Base-by-base conservation (phyloP, 768 basidiomycete genomes). In the Russula sp. region DNA sequence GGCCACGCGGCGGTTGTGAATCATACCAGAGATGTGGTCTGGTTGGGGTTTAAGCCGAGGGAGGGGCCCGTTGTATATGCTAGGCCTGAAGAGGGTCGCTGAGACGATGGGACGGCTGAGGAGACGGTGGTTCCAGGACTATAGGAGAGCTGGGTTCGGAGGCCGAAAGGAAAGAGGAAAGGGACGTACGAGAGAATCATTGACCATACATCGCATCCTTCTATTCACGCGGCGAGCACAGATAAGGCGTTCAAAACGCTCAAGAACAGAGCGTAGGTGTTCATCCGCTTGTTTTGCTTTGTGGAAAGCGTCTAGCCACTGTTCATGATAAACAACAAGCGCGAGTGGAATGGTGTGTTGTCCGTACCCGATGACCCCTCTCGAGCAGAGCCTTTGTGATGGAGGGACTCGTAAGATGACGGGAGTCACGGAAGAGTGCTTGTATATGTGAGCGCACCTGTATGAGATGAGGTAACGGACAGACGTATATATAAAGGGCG, bases 11-110 rank as follows among this genome's bases (percentile, higher is more conserved):
- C 87, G 76, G 16, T 75, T 73, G 47, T 75, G 71, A 39, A 95
- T 89, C 77, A 94, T 91, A 71, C 82, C 80, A 1, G 82, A 79
- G 50, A 94, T 81, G n/a, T 80, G 77, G 5, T 75, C 68, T 0
- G 95, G 94, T 65, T 96, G 92, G 0, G 90, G 92, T 45, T 80
- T 84, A 68, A 97, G 76, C 0, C 90, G 84, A 0, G 92, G 92
- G 14, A 97, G 80, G 1, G 92, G 90, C 0, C 75, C 78, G 70
- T 92, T 84, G 73, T 74, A 83, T 8, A 82, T 56, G 0, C 86
- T 79, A 0, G 91, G 81, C 11, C 83, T 84, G n/a, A 92, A 71
- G 71, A 83, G 82, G 2, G 78, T 80, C 5, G 91, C 89, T 7
- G 89, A 92, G 62, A 92, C 73, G 37, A 87, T 85, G 13, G 89